Evolutionary conservation across 2,329 filamentous ascomycete genomes (phyloP), one percentile per base, ranked within the genome.

Genomic region (Epichloe uncinata): DNA sequence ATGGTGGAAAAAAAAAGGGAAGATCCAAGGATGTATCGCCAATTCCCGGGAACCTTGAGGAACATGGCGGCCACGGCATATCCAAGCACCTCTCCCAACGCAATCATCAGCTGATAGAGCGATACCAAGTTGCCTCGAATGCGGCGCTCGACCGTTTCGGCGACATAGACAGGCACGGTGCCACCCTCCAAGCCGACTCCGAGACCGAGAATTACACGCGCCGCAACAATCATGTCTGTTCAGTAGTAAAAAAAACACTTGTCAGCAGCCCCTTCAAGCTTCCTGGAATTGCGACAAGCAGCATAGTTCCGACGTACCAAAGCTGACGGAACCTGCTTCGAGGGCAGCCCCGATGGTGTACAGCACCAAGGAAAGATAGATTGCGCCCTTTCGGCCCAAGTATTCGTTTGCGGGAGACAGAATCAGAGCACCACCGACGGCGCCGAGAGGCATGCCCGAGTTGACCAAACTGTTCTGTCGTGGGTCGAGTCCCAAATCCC

Each of bases 81-180:
- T 2, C 84, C 84, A 1, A 87, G 69, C 2, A 87, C 83, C 57
- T 87, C 84, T 30, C 84, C 84, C 0, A 87, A 72, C 0, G 84
- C 84, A 58, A 87, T 87, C 66, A 84, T 86, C 65, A 87, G 78
- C 60, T 87, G 84, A 62, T 87, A 87, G 0, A 87, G 69, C 0
- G 82, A 85, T 1, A 87, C 84, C 46, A 87, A 66, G 62, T 87
- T 87, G 56, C 84, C 84, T 57, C 84, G 78, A 22, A 85, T 73
- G 52, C 72, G 74, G 34, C 78, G 73, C 57, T 84, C 81, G 42
- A 86, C 83, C 0, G 79, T 82, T 64, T 87, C 84, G 1, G 84
- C 82, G 33, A 87, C 83, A 54, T 87, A 87, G 49, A 87, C 80
- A 0, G 82, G 82, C 4, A 87, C 83, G 0, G 83, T 87, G 61